These are phyloP conservation scores for Lactarius tabidus DNA, from an alignment of 768 basidiomycete species.

Conservation along the genomic window DNA sequence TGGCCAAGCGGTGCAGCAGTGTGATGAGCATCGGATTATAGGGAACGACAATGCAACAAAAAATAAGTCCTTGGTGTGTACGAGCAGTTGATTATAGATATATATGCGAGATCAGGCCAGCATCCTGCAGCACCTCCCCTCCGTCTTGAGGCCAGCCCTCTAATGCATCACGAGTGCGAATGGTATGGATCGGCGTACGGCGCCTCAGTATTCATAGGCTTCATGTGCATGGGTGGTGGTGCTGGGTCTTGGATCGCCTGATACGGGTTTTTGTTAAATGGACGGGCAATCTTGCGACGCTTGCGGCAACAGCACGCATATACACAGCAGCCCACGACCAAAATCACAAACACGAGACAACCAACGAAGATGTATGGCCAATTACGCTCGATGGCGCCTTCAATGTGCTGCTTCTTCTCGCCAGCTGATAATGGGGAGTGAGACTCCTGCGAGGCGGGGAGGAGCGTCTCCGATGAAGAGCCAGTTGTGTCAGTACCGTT, in stretches of 20 bases:
- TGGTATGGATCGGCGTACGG: conserved; percentile 10
- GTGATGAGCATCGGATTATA: not conserved
- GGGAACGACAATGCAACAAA: not conserved
- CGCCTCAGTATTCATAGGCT: conserved; percentile 21
- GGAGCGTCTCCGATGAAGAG: conserved; percentile 51
- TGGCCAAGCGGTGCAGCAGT: not conserved
- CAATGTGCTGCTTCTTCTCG: conserved; percentile 64
- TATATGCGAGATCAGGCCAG: not conserved
- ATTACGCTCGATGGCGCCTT: conserved; percentile 59
- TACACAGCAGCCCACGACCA: conserved; percentile 46
- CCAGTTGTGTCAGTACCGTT: conserved; percentile 55
- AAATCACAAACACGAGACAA: conserved; percentile 47
- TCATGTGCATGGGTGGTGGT: conserved; percentile 32
- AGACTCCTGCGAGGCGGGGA: conserved; percentile 54
- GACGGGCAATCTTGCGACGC: conserved; percentile 29
- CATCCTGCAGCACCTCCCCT: not conserved
- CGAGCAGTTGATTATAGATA: conserved; percentile 1
- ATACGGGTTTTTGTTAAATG: conserved; percentile 28
- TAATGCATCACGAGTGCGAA: not conserved
- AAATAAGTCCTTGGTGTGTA: not conserved
- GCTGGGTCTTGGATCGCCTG: conserved; percentile 33
- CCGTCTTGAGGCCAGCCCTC: not conserved
- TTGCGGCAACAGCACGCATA: conserved; percentile 56
- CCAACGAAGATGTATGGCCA: conserved; percentile 73
- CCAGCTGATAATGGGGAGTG: conserved; percentile 58